A percentile compares a stretch with the other conserved stretches of the same genome.
These are phyloP conservation scores for Austroboletus novae-zelandiae DNA, from an alignment of 1,284 basidiomycete genomes.

Conservation along the genomic window DNA sequence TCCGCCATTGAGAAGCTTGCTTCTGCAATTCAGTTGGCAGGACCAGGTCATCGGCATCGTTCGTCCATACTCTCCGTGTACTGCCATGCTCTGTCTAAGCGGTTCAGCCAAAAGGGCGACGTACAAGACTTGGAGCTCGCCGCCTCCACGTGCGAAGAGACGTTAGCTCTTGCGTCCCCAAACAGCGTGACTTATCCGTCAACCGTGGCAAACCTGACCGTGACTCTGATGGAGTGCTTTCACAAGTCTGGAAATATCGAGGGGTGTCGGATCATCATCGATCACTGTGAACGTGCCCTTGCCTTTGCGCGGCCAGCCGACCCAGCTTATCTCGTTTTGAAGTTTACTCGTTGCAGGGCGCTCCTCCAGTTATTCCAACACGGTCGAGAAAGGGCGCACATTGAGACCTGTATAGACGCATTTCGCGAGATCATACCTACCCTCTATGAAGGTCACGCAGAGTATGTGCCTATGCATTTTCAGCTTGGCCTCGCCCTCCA, in stretches of 20 bases:
- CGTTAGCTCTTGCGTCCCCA: conserved; percentile 9
- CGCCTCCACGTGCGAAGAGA: conserved; percentile 14
- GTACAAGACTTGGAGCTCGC: conserved; percentile 15
- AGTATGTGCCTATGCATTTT: conserved; percentile 7
- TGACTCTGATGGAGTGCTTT: conserved; percentile 9
- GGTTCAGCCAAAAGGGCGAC: conserved; percentile 18
- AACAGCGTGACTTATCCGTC: conserved; percentile 1
- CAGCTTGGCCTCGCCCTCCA: conserved; percentile 20
- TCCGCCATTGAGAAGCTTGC: conserved; percentile 13
- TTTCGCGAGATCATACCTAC: conserved; percentile 16
- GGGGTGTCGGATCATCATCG: conserved; percentile 20
- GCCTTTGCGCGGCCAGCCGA: conserved; percentile 1
- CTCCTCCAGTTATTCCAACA: conserved; percentile 12
- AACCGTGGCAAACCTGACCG: conserved; percentile 5
- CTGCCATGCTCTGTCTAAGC: conserved; percentile 10
- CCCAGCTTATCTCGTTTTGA: conserved; percentile 4
- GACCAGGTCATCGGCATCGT: conserved; percentile 6
- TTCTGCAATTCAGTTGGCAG: conserved; percentile 17
- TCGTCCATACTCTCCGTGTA: conserved; percentile 16
- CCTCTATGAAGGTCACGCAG: conserved; percentile 15
- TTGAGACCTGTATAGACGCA: conserved; percentile 15
- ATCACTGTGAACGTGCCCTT: conserved; percentile 20
- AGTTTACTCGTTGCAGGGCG: conserved; percentile 17
- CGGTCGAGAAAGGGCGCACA: conserved; percentile 13
- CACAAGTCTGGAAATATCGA: conserved; percentile 6